Conservation (phyloP, 108 stramenopile genomes). For the Parmales sp. region DNA sequence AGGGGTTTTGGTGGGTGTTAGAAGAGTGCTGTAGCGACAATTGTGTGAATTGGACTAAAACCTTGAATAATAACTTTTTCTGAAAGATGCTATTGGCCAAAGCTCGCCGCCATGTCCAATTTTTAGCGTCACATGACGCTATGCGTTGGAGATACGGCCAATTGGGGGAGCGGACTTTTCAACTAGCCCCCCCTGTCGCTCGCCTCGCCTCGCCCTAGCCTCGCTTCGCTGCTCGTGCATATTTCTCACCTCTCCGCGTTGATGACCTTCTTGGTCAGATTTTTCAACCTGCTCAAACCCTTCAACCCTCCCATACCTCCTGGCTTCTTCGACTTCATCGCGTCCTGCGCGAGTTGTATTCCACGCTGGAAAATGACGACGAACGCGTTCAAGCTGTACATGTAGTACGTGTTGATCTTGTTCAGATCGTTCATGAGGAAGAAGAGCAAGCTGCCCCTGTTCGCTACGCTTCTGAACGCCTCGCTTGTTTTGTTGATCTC, state of each 20-base stretch:
- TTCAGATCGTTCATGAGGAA: slow-evolving; percentile 53
- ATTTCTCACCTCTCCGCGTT: background rate
- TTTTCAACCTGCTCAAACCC: slow-evolving; percentile 12
- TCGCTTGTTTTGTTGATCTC: slow-evolving; percentile 42
- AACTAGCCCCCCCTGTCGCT: no score
- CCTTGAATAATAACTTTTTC: no score
- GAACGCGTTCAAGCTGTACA: slow-evolving; percentile 54
- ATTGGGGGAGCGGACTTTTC: no score
- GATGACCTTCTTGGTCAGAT: slow-evolving; percentile 6
- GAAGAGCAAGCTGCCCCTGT: slow-evolving; percentile 46
- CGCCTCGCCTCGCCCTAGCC: no score
- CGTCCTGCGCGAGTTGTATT: slow-evolving; percentile 36
- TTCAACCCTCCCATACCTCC: background rate
- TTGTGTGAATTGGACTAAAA: no score
- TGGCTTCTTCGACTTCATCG: background rate
- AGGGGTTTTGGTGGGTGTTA: no score
- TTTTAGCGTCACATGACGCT: no score
- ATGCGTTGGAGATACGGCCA: no score
- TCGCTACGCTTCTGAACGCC: slow-evolving; percentile 53
- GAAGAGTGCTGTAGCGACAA: no score
- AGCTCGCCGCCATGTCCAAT: no score
- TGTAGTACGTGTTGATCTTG: slow-evolving; percentile 59
- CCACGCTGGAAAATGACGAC: slow-evolving; percentile 52
- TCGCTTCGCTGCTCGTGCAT: no score
- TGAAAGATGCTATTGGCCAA: no score